Evolutionary conservation across 2,329 filamentous ascomycete species (phyloP).

Genomic region (Exophiala spinifera): DNA sequence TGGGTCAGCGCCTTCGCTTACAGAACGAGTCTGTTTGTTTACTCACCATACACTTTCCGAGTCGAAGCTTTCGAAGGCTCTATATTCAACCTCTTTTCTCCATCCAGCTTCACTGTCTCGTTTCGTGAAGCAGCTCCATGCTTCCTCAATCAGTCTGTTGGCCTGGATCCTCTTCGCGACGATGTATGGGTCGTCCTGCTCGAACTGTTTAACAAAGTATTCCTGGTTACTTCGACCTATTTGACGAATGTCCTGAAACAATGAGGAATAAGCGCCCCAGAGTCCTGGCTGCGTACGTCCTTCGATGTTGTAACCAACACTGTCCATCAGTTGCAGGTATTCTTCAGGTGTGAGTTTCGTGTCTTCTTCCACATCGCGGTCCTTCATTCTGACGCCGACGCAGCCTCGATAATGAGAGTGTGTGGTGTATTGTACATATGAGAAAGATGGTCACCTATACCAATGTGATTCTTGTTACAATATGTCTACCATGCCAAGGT

Average conservation of each 20-base stretch:
- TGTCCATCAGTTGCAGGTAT: neutral
- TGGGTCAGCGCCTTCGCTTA: neutral
- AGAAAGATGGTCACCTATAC: too few species aligned
- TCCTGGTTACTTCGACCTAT: neutral
- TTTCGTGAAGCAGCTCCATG: neutral
- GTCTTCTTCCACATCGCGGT: neutral
- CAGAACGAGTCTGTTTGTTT: neutral
- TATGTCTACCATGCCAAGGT: too few species aligned
- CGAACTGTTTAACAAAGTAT: neutral
- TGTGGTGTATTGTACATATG: too few species aligned
- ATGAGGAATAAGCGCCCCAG: constrained; percentile 1
- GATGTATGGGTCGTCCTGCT: neutral
- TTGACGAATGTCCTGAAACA: neutral
- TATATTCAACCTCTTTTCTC: constrained; percentile 3
- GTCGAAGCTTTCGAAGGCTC: constrained; percentile 1
- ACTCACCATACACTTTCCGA: constrained; percentile 9
- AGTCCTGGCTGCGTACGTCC: constrained; percentile 1
- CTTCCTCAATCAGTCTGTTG: neutral
- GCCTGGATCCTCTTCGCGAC: neutral
- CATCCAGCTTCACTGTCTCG: constrained; percentile 1
- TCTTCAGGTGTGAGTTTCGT: neutral
- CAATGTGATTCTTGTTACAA: too few species aligned
- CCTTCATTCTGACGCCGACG: neutral
- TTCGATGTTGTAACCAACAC: neutral
- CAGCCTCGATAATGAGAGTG: too few species aligned